Conservation (phyloP, 2,329 filamentous ascomycete species). For the Coccinonectria pachysandricola region DNA sequence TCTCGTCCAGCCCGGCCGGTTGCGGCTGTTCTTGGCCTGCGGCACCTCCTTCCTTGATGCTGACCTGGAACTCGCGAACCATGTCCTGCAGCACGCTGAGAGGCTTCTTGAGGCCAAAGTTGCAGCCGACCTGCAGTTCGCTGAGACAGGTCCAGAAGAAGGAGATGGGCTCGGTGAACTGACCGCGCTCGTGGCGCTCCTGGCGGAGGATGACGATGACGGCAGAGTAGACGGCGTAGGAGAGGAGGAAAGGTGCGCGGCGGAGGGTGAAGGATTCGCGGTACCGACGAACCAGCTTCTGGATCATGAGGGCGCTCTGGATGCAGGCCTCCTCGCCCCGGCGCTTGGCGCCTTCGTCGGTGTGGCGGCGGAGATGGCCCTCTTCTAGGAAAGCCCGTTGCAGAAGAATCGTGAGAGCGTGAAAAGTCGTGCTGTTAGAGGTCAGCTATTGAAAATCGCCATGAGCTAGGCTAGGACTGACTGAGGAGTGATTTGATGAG, state of each 20-base stretch:
- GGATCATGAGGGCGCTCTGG: conserved; percentile 25
- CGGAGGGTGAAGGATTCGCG: conserved; percentile 28
- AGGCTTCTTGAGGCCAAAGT: conserved; percentile 27
- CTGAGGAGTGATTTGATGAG: conserved; percentile 22
- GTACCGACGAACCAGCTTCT: conserved; percentile 26
- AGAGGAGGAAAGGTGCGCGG: conserved; percentile 30
- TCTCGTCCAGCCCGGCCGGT: conserved; percentile 19
- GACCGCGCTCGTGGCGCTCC: conserved; percentile 19
- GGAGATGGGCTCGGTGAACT: conserved; percentile 23
- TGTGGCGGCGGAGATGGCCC: conserved; percentile 20
- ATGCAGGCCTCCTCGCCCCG: conserved; percentile 19
- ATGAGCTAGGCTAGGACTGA: conserved; percentile 8
- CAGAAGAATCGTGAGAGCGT: conserved; percentile 33
- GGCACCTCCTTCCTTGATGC: conserved; percentile 17
- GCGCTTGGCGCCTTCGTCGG: conserved; percentile 16
- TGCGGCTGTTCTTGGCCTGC: conserved; percentile 11
- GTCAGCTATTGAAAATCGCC: conserved; percentile 1
- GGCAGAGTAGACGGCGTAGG: conserved; percentile 30
- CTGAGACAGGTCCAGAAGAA: conserved; percentile 28
- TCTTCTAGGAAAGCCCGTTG: conserved; percentile 33
- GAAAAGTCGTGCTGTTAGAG: conserved; percentile 22
- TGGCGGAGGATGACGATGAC: conserved; percentile 23
- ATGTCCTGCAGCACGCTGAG: conserved; percentile 24
- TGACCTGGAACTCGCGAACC: conserved; percentile 21
- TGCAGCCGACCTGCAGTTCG: conserved; percentile 25